A percentile compares a stretch with the other conserved stretches of the same genome.
phyloP scores from a whole-genome alignment of 352 stramenopile species.

The Pythium monospermum region DNA sequence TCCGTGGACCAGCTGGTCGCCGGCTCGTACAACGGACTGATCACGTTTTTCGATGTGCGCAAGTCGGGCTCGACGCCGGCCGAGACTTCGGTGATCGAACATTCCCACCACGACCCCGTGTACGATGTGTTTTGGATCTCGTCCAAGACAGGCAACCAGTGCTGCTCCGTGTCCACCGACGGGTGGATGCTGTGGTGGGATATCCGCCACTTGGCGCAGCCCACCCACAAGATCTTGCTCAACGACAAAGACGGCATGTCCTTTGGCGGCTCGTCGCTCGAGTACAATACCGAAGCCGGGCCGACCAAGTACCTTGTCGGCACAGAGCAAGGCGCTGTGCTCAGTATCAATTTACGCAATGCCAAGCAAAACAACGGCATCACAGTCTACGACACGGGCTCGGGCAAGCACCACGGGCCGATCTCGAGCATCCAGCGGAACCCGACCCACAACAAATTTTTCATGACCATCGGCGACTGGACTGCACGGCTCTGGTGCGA shows the following conservation, averaged over 20 bases:
- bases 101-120: slow-evolving; percentile 96
- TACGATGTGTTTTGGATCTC: slow-evolving; percentile 97
- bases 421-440: slow-evolving; percentile 96
- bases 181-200: slow-evolving; percentile 92
- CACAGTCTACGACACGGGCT: slow-evolving; percentile 91
- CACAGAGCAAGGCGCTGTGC: slow-evolving; percentile 95
- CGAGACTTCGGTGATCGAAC: slow-evolving; percentile 94
- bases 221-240: slow-evolving; percentile 75
- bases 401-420: slow-evolving; percentile 94
- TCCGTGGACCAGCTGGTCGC: slow-evolving; percentile 94
- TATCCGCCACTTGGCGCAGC: slow-evolving; percentile 82
- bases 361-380: slow-evolving; percentile 97
- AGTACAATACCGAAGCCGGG: slow-evolving; percentile 96
- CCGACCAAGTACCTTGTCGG: slow-evolving; percentile 97
- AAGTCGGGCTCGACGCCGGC: slow-evolving; percentile 85
- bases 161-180: slow-evolving; percentile 95
- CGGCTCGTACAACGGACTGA: slow-evolving; percentile 95
- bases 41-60: slow-evolving; percentile 95
- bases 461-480: slow-evolving; percentile 97
- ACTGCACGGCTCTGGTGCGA: slow-evolving; percentile 95
- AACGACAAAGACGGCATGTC: slow-evolving; percentile 78
- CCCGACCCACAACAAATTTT: slow-evolving; percentile 97
- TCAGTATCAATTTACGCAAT: slow-evolving; percentile 95
- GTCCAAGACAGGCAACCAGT: slow-evolving; percentile 95
- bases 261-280: slow-evolving; percentile 92